Evolutionary conservation across 306 rosid species (phyloP).

Genomic region (Lathyrus tuberosus): DNA sequence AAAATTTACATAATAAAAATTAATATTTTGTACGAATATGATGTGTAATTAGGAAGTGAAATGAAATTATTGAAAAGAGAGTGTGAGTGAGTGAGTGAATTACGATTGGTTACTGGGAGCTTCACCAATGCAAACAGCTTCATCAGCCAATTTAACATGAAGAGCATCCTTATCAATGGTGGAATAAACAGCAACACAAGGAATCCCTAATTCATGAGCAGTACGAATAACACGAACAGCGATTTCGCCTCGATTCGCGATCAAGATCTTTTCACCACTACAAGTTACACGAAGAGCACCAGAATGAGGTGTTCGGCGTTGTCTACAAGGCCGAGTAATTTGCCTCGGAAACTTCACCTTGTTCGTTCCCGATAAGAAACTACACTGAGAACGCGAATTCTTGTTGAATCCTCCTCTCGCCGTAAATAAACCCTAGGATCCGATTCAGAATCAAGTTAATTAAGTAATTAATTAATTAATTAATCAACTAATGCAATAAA

Average conservation of each 20-base stretch:
- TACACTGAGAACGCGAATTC: slow-evolving; percentile 78
- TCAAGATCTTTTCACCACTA: slow-evolving; percentile 68
- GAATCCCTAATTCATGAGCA: slow-evolving; percentile 96
- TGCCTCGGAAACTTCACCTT: slow-evolving; percentile 60
- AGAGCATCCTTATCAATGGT: slow-evolving; percentile 95
- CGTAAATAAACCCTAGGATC: slow-evolving; percentile 59
- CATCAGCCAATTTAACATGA: slow-evolving; percentile 96
- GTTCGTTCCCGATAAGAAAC: slow-evolving; percentile 55
- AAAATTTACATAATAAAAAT: not conserved
- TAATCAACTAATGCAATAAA: no score
- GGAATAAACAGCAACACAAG: slow-evolving; percentile 98
- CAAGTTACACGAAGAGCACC: slow-evolving; percentile 61
- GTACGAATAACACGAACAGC: slow-evolving; percentile 95
- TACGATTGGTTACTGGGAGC: slow-evolving; percentile 93
- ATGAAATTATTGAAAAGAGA: not conserved
- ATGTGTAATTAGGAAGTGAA: not conserved
- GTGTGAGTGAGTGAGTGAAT: slow-evolving; percentile 10
- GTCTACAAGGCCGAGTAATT: slow-evolving; percentile 43
- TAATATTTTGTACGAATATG: not conserved
- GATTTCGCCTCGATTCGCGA: slow-evolving; percentile 95
- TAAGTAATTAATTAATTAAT: not conserved
- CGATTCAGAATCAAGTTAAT: not conserved
- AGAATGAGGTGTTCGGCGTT: slow-evolving; percentile 31
- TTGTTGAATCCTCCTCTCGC: slow-evolving; percentile 42
- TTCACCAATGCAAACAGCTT: slow-evolving; percentile 95